Evolutionary conservation across 805 yeast species (phyloP), one percentile per base, ranked within the genome.

Genomic region (Cyberlindnera xishuangbannaensis): DNA sequence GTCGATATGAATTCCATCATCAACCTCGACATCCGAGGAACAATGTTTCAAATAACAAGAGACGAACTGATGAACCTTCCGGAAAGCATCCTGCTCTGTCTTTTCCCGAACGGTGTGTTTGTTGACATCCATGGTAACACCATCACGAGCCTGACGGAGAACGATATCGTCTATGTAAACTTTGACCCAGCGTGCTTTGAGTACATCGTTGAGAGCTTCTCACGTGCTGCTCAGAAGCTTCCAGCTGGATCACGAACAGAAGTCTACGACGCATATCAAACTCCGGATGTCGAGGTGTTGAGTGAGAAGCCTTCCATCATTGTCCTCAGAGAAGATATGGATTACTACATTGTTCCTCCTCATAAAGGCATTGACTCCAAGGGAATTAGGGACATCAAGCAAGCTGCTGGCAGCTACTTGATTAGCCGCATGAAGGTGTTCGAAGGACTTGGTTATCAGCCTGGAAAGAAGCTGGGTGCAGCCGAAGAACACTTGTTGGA

Each of bases 401-500:
- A 74, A 30, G 72, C 73, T 40, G 92, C 86, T 9, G 95, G 95
- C 43, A 66, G 78, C 42, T 62, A 69, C 37, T 64, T 90, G 43
- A 65, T 76, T 18, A 48, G 60, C 9, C 76, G 80, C 45, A 59
- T 61, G 20, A 64, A 69, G 33, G 78, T 92, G 1, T 92, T 92
- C 53, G 76, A 77, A 37, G 97, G 97, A 0, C 69, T 88, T 15
- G 92, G 87, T 1, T 75, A 70, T 50, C 62, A 56, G 12, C 62
- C 67, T 2, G 68, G 67, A 3, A 76, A 73, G 45, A 64, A 63
- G 22, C 58, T 83, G 40, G 88, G 87, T 7, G 80, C 95, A 12
- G 97, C 98, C 1, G 98, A 92, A 57, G 90, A 83, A 58, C 97
- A 90, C 58, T 67, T 92, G 28, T 72, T 85, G 62, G 97, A 87